Evolutionary conservation across 441 rosid species (phyloP), one percentile per base, ranked within the genome.

Genomic region (Eruca vesicaria): DNA sequence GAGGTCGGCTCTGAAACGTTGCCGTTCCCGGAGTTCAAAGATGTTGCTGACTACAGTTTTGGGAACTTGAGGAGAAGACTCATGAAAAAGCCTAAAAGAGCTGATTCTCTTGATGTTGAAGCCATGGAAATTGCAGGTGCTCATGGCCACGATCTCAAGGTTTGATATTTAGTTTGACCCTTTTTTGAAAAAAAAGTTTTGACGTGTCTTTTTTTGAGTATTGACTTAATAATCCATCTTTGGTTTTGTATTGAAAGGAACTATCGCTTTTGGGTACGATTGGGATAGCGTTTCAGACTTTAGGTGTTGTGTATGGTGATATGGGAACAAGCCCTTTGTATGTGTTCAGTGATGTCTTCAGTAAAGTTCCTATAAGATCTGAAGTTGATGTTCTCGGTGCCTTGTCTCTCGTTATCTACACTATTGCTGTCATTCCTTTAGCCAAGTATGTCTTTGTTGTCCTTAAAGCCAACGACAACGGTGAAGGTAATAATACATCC

Each of bases 241-340:
- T 57, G 33, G 35, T 36, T n/a, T 19, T 29, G 70, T 33, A 66
- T 79, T 35, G 72, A 69, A 61, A 95, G 99, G 97, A 95, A 9
- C 35, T 79, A 52, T 84, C 97, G 7, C 71, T 83, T 67, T 88
- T 92, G 91, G 57, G 48, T 55, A 89, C 90, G 29, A 65, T 95
- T 79, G 89, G 86, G 23, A 74, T 95, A 77, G 99, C 99, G 58
- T 95, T 95, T 85, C 99, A 95, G 80, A 95, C 99, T 16, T 94
- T 95, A 20, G 99, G 98, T 66, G 93, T 93, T 38, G 98, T 95
- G 18, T 95, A 95, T 75, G 99, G 99, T 57, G 99, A 95, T 80
- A 77, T 95, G 96, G 98, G 99, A 50, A 91, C 99, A 41, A 90
- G 97, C 79, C 99, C 99, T 65, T 87, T 95, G 52, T 95, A 95